These are phyloP conservation scores for Biscogniauxia sp. DNA, from an alignment of 2,329 filamentous ascomycete genomes.

Conservation along the genomic window DNA sequence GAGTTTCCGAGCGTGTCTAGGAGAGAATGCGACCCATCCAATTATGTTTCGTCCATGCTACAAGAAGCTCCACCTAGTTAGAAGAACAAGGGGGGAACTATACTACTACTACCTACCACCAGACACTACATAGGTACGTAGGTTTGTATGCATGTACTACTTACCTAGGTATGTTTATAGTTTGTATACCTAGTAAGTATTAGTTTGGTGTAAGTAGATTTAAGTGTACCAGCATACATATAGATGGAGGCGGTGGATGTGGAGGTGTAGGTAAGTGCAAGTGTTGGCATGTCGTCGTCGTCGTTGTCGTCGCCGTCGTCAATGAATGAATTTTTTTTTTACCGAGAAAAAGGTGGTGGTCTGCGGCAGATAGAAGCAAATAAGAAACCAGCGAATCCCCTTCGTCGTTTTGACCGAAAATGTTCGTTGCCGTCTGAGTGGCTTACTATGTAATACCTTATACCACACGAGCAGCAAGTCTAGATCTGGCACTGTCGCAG, in stretches of 20 bases:
- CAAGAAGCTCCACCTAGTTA: not conserved
- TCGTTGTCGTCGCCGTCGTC: too few species aligned
- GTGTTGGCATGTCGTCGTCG: too few species aligned
- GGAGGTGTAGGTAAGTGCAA: too few species aligned
- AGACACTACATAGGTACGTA: too few species aligned
- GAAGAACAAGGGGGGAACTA: too few species aligned
- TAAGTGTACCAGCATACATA: too few species aligned
- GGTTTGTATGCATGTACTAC: too few species aligned
- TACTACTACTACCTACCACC: too few species aligned
- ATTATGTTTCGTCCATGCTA: not conserved
- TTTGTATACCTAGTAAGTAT: too few species aligned
- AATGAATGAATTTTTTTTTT: not conserved
- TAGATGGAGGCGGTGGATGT: too few species aligned
- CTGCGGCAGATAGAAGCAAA: not conserved
- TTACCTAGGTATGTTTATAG: too few species aligned
- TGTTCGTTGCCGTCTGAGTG: slow-evolving; percentile 6
- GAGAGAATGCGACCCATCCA: not conserved
- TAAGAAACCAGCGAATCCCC: slow-evolving; percentile 12
- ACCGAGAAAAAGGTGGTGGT: not conserved
- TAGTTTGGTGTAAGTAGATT: not conserved
- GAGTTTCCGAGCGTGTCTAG: not conserved
- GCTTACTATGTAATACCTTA: slow-evolving; percentile 8
- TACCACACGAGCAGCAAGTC: not conserved
- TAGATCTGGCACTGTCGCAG: slow-evolving; percentile 7
- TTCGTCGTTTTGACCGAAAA: slow-evolving; percentile 23